Percentiles rank a stretch among this genome's conserved stretches.
phyloP scores from a whole-genome alignment of 768 basidiomycete genomes.

The Tylopilus sp. region DNA sequence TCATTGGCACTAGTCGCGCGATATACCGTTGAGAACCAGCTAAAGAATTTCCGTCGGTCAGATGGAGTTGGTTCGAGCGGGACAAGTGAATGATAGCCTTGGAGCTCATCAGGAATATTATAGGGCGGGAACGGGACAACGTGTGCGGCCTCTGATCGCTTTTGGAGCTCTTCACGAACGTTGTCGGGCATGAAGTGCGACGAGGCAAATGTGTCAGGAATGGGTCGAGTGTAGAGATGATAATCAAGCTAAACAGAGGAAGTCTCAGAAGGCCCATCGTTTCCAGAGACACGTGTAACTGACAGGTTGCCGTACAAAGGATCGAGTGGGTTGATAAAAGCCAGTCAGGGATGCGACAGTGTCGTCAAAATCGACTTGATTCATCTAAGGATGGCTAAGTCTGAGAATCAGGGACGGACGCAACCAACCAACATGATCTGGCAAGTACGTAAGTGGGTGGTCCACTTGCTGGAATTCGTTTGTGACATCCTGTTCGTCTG shows the following conservation, averaged over 20 bases:
- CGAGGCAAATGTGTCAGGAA: conserved; percentile 52
- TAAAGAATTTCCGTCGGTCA: conserved; percentile 72
- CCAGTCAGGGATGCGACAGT: conserved; percentile 18
- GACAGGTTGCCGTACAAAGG: conserved; percentile 71
- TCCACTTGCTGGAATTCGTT: conserved; percentile 24
- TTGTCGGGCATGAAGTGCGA: conserved; percentile 86
- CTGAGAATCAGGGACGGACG: neutral
- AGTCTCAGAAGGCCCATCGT: neutral
- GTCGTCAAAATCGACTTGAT: conserved; percentile 33
- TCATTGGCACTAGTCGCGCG: conserved; percentile 75
- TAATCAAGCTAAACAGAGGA: conserved; percentile 68
- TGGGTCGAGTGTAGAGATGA: conserved; percentile 80
- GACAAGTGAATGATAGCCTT: conserved; percentile 85
- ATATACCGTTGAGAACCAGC: conserved; percentile 82
- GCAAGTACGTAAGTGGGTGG: conserved; percentile 17
- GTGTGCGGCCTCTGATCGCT: conserved; percentile 43
- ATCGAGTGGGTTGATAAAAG: conserved; percentile 40
- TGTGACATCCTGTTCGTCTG: conserved; percentile 15
- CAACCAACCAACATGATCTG: conserved; percentile 20
- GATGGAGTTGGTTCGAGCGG: conserved; percentile 61
- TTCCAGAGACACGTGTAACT: conserved; percentile 13
- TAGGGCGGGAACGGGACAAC: conserved; percentile 40
- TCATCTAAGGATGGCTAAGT: conserved; percentile 1
- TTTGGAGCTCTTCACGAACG: conserved; percentile 56
- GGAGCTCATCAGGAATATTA: conserved; percentile 79